Conservation (phyloP, 1,139 yeast species). For the Zygosaccharomyces sapae region DNA sequence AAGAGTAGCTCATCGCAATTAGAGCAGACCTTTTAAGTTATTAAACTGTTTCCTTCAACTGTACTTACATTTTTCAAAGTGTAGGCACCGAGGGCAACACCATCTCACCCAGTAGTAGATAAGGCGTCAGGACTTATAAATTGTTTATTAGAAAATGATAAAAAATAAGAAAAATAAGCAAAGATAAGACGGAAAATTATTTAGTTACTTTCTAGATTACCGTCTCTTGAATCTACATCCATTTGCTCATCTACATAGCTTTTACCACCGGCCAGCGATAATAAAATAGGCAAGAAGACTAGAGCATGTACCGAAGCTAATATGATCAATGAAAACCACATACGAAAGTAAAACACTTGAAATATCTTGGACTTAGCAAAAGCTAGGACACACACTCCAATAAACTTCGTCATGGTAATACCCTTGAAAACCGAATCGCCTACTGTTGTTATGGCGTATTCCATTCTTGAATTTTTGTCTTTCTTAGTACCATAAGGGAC, state of each 20-base stretch:
- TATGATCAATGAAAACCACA: constrained; percentile 82
- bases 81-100: background rate
- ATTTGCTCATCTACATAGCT: constrained; percentile 19
- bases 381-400: constrained; percentile 83
- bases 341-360: constrained; percentile 85
- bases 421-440: constrained; percentile 91
- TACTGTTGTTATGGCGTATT: constrained; percentile 61
- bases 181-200: background rate
- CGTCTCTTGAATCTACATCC: constrained; percentile 1
- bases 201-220: background rate
- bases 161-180: background rate
- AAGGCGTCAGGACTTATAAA: no score
- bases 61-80: background rate
- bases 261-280: constrained; percentile 61
- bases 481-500: constrained; percentile 35
- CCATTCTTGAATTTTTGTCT: constrained; percentile 37
- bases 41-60: background rate
- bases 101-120: background rate
- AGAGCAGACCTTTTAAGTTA: background rate
- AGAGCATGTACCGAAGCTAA: constrained; percentile 77
- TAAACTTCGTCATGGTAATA: constrained; percentile 79
- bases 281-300: constrained; percentile 68
- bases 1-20: background rate
- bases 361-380: constrained; percentile 83
- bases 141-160: background rate